Percentiles rank a stretch among this genome's conserved stretches.
Evolutionary conservation across 2,329 filamentous ascomycete species (phyloP).

Genomic region (Aureobasidium melanogenum): DNA sequence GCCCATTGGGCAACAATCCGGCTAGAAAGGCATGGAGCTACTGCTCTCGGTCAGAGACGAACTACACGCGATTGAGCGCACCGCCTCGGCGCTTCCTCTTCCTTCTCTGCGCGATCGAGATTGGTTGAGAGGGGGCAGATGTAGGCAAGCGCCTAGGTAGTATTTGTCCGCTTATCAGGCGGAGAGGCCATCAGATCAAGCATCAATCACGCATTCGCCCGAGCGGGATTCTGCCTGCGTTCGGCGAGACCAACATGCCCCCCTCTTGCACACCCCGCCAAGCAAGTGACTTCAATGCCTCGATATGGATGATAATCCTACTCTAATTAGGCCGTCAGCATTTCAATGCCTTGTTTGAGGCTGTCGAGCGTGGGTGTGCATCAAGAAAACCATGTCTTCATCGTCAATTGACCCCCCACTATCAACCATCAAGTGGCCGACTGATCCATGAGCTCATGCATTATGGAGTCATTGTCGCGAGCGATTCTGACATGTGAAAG

Average conservation of each 20-base stretch:
- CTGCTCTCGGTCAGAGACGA: slow-evolving; percentile 5
- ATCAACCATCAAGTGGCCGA: neutral
- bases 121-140: slow-evolving; percentile 1
- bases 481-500: slow-evolving; percentile 7
- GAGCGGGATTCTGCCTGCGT: neutral
- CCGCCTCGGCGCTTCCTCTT: slow-evolving; percentile 7
- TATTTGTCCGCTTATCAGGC: slow-evolving; percentile 11
- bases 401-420: slow-evolving; percentile 4
- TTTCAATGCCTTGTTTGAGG: neutral
- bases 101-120: slow-evolving; percentile 6
- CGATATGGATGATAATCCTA: neutral
- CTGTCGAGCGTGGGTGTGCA: neutral
- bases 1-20: slow-evolving; percentile 11
- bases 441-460: slow-evolving; percentile 3
- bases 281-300: neutral
- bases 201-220: slow-evolving; percentile 11
- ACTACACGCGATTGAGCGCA: slow-evolving; percentile 8
- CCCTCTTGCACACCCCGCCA: neutral
- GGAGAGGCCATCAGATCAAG: neutral
- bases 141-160: slow-evolving; percentile 4
- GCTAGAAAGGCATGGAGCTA: slow-evolving; percentile 1
- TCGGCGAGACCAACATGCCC: slow-evolving; percentile 3
- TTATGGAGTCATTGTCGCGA: slow-evolving; percentile 1
- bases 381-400: neutral
- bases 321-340: slow-evolving; percentile 1